These are phyloP conservation scores for Ganoderma lingzhi DNA, from an alignment of 1,284 basidiomycete species.

Conservation along the genomic window DNA sequence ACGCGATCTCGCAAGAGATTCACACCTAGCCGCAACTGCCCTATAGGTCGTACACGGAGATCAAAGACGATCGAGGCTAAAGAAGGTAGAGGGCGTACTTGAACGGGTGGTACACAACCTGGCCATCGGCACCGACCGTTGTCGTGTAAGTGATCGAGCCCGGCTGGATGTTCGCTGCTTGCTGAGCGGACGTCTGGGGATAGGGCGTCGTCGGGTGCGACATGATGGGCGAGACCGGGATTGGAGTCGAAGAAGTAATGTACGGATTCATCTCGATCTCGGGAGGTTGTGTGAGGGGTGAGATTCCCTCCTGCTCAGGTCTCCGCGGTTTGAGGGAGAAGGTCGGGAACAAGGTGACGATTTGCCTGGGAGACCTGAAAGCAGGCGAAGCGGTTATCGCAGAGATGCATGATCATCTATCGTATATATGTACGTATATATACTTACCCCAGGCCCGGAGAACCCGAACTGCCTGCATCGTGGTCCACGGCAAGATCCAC, in stretches of 20 bases:
- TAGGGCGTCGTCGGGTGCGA: slow-evolving; percentile 29
- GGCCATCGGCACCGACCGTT: slow-evolving; percentile 63
- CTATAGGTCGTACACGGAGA: slow-evolving; percentile 43
- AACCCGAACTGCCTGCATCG: slow-evolving; percentile 32
- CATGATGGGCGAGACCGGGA: slow-evolving; percentile 36
- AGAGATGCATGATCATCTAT: slow-evolving; percentile 27
- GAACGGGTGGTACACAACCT: slow-evolving; percentile 72
- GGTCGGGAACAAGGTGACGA: slow-evolving; percentile 13
- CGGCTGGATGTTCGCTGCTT: slow-evolving; percentile 50
- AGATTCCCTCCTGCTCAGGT: background rate
- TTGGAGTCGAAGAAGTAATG: slow-evolving; percentile 24
- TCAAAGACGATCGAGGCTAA: slow-evolving; percentile 20
- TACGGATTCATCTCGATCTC: slow-evolving; percentile 33
- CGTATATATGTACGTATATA: slow-evolving; percentile 8
- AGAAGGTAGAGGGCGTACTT: slow-evolving; percentile 52
- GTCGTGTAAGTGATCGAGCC: slow-evolving; percentile 77
- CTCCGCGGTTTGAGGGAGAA: background rate
- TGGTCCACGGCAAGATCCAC: slow-evolving; percentile 39
- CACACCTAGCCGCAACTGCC: slow-evolving; percentile 73
- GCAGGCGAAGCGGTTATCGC: slow-evolving; percentile 30
- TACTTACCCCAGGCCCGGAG: slow-evolving; percentile 31
- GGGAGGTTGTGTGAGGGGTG: slow-evolving; percentile 8
- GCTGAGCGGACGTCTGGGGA: slow-evolving; percentile 30
- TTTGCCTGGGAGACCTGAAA: slow-evolving; percentile 14
- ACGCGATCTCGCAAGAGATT: slow-evolving; percentile 14